Percentiles rank a stretch among this genome's conserved stretches.
Conservation (phyloP, 768 basidiomycete species). For the Agaricus bisporus region DNA sequence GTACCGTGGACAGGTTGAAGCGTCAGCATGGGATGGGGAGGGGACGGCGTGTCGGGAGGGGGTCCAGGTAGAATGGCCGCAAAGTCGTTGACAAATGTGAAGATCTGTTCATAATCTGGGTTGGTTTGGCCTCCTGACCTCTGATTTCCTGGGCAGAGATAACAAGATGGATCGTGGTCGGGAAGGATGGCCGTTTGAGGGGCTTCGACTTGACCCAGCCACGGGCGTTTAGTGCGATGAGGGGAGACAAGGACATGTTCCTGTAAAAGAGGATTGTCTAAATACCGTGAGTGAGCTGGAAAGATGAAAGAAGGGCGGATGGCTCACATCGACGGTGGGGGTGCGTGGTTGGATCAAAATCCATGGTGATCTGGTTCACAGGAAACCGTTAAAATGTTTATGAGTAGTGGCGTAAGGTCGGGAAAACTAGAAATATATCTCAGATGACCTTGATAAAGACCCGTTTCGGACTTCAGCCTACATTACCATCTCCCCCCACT, state of each 20-base stretch:
- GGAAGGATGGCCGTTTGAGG: constrained; percentile 49
- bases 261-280: constrained; percentile 77
- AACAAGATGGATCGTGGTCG: constrained; percentile 66
- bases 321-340: constrained; percentile 66
- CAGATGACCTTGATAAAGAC: no score
- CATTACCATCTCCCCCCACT: no score
- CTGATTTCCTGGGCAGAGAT: constrained; percentile 82
- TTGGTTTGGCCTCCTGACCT: constrained; percentile 70
- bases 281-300: not conserved
- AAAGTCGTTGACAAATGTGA: constrained; percentile 78
- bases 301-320: not conserved
- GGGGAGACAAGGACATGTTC: constrained; percentile 82
- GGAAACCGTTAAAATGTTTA: not conserved
- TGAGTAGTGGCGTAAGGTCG: no score
- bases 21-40: constrained; percentile 55
- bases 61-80: constrained; percentile 70
- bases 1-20: constrained; percentile 68
- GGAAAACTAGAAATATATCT: no score
- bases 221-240: constrained; percentile 86
- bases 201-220: constrained; percentile 82
- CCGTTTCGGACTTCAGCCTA: no score
- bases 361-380: not conserved
- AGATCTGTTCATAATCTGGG: constrained; percentile 59
- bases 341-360: constrained; percentile 27
- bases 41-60: constrained; percentile 41